phyloP scores from a whole-genome alignment of 352 stramenopile species.

The Phytophthora fragariaefolia region DNA sequence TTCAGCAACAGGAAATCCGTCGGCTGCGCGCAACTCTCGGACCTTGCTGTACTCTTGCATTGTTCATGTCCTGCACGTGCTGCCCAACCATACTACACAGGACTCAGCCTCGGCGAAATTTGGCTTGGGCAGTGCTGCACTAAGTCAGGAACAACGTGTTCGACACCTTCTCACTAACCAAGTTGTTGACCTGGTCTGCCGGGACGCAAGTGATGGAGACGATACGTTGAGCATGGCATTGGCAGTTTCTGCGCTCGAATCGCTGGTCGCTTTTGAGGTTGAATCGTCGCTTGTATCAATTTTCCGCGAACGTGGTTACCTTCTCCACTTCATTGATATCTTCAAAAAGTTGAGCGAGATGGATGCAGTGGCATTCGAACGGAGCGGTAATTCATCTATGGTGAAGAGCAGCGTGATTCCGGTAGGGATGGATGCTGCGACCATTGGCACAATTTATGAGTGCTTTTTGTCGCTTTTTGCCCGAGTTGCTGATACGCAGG shows the following conservation, averaged over 20 bases:
- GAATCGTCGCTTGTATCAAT: conserved; percentile 55
- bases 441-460: conserved; percentile 84
- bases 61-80: conserved; percentile 67
- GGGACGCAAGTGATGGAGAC: conserved; percentile 79
- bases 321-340: conserved; percentile 83
- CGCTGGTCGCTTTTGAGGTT: conserved; percentile 63
- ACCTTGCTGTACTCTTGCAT: conserved; percentile 83
- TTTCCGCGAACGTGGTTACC: conserved; percentile 77
- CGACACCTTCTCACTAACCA: conserved; percentile 54
- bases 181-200: conserved; percentile 74
- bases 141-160: conserved; percentile 39
- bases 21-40: conserved; percentile 75
- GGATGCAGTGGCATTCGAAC: conserved; percentile 62
- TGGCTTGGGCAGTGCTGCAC: conserved; percentile 15
- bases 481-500: conserved; percentile 60
- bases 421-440: conserved; percentile 61
- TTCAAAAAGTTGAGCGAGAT: conserved; percentile 80
- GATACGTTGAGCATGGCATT: conserved; percentile 85
- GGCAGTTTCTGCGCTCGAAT: conserved; percentile 74
- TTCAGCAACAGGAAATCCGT: conserved; percentile 68
- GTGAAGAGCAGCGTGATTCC: conserved; percentile 55
- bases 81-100: conserved; percentile 32
- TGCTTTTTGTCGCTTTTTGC: conserved; percentile 85
- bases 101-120: conserved; percentile 26
- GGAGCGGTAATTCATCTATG: conserved; percentile 38